Conservation (phyloP, 2,329 filamentous ascomycete species). For the Aspergillus luchuensis region DNA sequence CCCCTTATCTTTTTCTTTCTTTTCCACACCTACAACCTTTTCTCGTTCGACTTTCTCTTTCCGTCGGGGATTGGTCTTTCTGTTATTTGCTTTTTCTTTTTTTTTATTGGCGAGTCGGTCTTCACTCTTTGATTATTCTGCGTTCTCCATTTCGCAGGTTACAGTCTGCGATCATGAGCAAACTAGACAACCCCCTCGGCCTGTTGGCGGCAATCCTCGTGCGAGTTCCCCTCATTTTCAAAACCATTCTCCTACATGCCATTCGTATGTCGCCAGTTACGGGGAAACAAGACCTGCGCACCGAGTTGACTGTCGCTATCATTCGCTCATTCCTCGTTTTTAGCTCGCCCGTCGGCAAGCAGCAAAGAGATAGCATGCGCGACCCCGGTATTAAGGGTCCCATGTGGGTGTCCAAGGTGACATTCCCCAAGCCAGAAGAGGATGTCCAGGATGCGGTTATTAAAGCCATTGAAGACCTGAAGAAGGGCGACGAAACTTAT, state of each 20-base stretch:
- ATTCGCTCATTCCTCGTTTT: conserved; percentile 66
- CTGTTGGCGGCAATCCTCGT: conserved; percentile 42
- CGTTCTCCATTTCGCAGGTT: background rate
- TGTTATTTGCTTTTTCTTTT: background rate
- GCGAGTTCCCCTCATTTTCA: conserved; percentile 46
- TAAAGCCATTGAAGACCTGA: conserved; percentile 43
- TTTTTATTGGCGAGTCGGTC: background rate
- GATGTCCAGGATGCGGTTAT: conserved; percentile 42
- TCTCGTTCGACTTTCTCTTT: background rate
- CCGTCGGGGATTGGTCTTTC: too few species aligned
- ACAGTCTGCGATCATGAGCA: conserved; percentile 25
- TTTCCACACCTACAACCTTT: too few species aligned
- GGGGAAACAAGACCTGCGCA: conserved; percentile 76
- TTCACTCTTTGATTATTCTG: background rate
- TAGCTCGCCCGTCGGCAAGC: conserved; percentile 57
- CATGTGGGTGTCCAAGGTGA: conserved; percentile 77
- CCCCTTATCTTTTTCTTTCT: background rate
- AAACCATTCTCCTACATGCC: conserved; percentile 44
- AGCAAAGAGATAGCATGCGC: conserved; percentile 64
- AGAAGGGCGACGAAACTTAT: conserved; percentile 42
- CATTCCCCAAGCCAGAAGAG: conserved; percentile 60
- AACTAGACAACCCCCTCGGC: conserved; percentile 24
- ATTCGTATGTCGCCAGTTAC: conserved; percentile 70
- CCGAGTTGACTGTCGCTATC: conserved; percentile 70
- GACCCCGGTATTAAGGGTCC: conserved; percentile 73